Evolutionary conservation across 305 asterid species (phyloP).

Genomic region (Fraxinus baroniana): DNA sequence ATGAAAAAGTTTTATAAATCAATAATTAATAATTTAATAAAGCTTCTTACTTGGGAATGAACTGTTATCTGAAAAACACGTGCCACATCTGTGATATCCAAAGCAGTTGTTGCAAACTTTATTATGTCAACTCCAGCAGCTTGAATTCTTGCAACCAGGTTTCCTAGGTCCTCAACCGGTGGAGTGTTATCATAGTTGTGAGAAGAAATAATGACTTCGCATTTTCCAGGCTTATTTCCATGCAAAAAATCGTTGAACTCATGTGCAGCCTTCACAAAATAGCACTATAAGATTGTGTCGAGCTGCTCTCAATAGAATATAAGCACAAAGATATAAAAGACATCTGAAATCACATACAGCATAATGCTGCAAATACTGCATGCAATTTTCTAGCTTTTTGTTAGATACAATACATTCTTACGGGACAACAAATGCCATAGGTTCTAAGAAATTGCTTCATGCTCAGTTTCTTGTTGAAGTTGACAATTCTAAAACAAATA

Average conservation of each 20-base stretch:
- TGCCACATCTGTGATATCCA: constrained; percentile 80
- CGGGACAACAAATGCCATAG: not conserved
- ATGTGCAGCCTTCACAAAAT: constrained; percentile 56
- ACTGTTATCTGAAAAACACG: constrained; percentile 84
- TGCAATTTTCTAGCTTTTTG: constrained; percentile 6
- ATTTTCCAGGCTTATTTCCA: constrained; percentile 63
- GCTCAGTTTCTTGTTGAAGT: not conserved
- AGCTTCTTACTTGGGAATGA: constrained; percentile 85
- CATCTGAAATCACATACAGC: not conserved
- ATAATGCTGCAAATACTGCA: constrained; percentile 8
- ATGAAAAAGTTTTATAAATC: not conserved
- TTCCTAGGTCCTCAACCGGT: constrained; percentile 72
- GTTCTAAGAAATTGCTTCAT: not conserved
- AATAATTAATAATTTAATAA: constrained; percentile 12
- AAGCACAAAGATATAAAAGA: not conserved
- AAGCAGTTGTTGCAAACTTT: constrained; percentile 89
- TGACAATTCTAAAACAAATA: not conserved
- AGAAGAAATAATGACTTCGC: constrained; percentile 86
- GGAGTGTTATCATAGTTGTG: constrained; percentile 88
- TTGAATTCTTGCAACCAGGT: constrained; percentile 89
- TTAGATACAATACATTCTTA: not conserved
- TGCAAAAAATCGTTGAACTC: constrained; percentile 57
- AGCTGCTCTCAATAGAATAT: constrained; percentile 11
- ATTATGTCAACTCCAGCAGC: constrained; percentile 95
- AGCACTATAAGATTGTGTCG: constrained; percentile 9